Percentiles rank a stretch among this genome's conserved stretches.
phyloP scores from a whole-genome alignment of 257 asterid genomes.

The Forsythia suspensa region DNA sequence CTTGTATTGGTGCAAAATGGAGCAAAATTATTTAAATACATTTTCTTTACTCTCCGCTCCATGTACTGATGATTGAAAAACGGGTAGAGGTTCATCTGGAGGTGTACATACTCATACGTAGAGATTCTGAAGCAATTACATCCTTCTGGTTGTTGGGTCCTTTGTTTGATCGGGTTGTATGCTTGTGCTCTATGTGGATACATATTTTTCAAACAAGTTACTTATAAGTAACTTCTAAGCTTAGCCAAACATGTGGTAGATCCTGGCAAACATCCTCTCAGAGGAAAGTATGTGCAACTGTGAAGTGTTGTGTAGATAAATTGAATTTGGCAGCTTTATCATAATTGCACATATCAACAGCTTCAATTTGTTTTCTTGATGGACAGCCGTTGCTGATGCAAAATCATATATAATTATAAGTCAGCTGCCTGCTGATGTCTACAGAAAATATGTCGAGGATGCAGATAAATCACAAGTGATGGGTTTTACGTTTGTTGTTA shows the following conservation, averaged over 20 bases:
- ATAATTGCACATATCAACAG: neutral
- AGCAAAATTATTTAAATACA: neutral
- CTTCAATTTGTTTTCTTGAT: slow-evolving; percentile 21
- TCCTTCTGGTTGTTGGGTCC: neutral
- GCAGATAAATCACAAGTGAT: slow-evolving; percentile 45
- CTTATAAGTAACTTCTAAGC: too few species aligned
- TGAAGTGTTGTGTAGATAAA: neutral
- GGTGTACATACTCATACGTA: neutral
- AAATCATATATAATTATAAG: slow-evolving; percentile 77
- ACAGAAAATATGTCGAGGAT: slow-evolving; percentile 69
- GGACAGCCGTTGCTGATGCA: slow-evolving; percentile 61
- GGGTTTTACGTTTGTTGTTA: slow-evolving; percentile 71
- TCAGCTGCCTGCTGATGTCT: slow-evolving; percentile 62
- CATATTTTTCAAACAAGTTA: neutral
- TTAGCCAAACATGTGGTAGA: too few species aligned
- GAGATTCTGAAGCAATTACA: neutral
- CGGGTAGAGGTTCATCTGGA: neutral
- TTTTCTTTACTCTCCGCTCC: neutral
- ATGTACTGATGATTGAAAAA: neutral
- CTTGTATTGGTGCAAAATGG: neutral
- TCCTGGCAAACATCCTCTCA: neutral
- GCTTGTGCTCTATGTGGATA: neutral
- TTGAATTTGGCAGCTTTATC: neutral
- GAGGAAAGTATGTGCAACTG: neutral
- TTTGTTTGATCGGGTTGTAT: neutral